These are phyloP conservation scores for Cairneyella variabilis DNA, from an alignment of 495 filamentous ascomycete species.

Conservation along the genomic window DNA sequence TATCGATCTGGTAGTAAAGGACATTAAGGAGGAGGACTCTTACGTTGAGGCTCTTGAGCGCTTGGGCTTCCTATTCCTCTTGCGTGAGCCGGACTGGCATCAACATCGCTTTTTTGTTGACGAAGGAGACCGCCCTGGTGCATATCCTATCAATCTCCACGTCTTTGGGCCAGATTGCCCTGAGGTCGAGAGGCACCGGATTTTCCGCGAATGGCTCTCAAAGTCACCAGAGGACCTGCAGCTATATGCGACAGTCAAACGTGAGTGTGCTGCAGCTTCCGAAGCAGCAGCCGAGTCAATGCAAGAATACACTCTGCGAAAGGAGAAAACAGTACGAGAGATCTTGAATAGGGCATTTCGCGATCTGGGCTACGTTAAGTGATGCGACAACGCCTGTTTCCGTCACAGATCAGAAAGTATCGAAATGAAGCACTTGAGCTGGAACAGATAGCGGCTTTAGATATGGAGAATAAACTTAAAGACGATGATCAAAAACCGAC, in stretches of 20 bases:
- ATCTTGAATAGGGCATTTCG: slow-evolving; percentile 38
- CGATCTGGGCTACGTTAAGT: slow-evolving; percentile 27
- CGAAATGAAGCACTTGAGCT: not conserved
- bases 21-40: slow-evolving; percentile 32
- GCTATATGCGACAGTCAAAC: slow-evolving; percentile 37
- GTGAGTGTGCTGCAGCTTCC: slow-evolving; percentile 29
- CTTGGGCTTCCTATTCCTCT: slow-evolving; percentile 39
- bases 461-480: not conserved
- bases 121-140: slow-evolving; percentile 6
- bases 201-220: slow-evolving; percentile 45
- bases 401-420: not conserved
- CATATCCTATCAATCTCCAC: slow-evolving; percentile 39
- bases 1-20: slow-evolving; percentile 39
- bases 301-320: slow-evolving; percentile 37
- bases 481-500: not conserved
- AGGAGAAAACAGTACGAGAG: slow-evolving; percentile 35
- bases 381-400: not conserved
- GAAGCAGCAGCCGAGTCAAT: slow-evolving; percentile 32
- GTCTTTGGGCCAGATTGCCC: slow-evolving; percentile 42
- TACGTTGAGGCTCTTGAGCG: slow-evolving; percentile 41
- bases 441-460: not conserved
- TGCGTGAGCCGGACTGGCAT: slow-evolving; percentile 44
- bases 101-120: slow-evolving; percentile 41
- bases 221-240: slow-evolving; percentile 34
- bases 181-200: slow-evolving; percentile 37